Conservation (phyloP, 208 protist species). For the Vickermania spadyakhi region DNA sequence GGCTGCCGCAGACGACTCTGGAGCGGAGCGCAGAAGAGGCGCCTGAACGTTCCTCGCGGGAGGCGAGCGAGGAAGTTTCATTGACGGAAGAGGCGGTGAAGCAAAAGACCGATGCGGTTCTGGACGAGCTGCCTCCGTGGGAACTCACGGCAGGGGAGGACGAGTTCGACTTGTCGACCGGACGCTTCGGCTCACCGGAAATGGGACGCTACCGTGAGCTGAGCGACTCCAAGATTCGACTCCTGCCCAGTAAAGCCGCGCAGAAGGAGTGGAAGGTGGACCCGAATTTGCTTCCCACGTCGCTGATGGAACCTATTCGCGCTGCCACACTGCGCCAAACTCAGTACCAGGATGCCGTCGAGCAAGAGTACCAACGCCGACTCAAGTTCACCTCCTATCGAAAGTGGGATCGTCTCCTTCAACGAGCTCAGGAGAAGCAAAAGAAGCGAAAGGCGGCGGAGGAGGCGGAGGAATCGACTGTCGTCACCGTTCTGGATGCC, state of each 20-base stretch:
- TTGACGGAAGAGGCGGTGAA: too few species aligned
- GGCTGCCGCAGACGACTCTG: neutral
- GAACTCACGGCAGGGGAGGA: constrained; percentile 60
- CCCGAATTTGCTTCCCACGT: constrained; percentile 50
- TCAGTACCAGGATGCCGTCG: constrained; percentile 35
- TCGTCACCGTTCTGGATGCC: neutral
- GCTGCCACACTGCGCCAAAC: constrained; percentile 48
- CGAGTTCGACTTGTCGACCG: constrained; percentile 75
- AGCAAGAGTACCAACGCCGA: constrained; percentile 52
- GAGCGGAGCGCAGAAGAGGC: neutral
- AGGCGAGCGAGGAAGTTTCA: too few species aligned
- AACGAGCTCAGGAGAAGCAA: constrained; percentile 48
- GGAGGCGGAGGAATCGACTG: constrained; percentile 7
- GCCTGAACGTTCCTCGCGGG: neutral
- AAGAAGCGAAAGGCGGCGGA: constrained; percentile 3
- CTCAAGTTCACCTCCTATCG: constrained; percentile 60
- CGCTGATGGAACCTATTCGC: constrained; percentile 52
- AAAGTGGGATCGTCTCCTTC: constrained; percentile 72
- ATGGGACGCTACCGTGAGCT: constrained; percentile 72
- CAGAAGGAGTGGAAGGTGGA: constrained; percentile 66
- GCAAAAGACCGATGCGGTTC: neutral
- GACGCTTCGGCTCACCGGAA: constrained; percentile 63
- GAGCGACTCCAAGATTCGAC: constrained; percentile 65
- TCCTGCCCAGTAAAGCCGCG: constrained; percentile 52
- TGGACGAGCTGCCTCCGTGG: constrained; percentile 77